Evolutionary conservation across 139 green algal genomes (phyloP).

Genomic region (Chlorella vulgaris): DNA sequence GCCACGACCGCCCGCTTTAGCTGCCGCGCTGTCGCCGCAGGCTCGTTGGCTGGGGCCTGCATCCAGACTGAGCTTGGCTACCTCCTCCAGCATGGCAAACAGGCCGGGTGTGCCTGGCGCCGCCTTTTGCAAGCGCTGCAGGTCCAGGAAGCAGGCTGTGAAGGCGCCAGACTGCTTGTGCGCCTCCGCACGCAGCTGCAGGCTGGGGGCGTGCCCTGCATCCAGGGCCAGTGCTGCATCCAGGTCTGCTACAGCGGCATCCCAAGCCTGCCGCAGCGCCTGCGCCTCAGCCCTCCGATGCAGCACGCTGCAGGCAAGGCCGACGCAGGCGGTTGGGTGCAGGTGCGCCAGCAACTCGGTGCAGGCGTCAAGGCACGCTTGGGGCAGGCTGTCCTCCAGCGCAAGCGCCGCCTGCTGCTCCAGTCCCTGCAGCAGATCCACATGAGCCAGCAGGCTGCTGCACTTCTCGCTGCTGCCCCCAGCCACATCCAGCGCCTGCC

Average conservation of each 20-base stretch:
- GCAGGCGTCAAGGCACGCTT: slow-evolving; percentile 13
- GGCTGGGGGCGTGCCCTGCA: background rate
- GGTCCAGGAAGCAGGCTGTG: slow-evolving; percentile 45
- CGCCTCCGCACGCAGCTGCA: slow-evolving; percentile 33
- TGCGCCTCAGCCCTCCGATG: slow-evolving; percentile 33
- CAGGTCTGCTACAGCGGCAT: slow-evolving; percentile 32
- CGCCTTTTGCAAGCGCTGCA: slow-evolving; percentile 41
- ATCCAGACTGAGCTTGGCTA: slow-evolving; percentile 34
- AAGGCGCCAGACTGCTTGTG: slow-evolving; percentile 27
- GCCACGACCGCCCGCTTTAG: background rate
- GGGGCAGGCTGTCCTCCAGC: slow-evolving; percentile 33
- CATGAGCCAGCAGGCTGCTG: slow-evolving; percentile 11
- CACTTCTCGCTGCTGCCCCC: slow-evolving; percentile 32
- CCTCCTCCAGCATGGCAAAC: slow-evolving; percentile 43
- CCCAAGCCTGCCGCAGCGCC: background rate
- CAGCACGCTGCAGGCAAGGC: slow-evolving; percentile 35
- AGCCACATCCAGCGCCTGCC: slow-evolving; percentile 1
- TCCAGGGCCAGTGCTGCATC: slow-evolving; percentile 21
- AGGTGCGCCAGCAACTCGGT: slow-evolving; percentile 28
- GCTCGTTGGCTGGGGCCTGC: background rate
- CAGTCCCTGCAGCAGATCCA: slow-evolving; percentile 1
- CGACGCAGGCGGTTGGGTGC: slow-evolving; percentile 19
- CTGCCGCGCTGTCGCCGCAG: background rate
- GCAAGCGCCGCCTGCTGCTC: slow-evolving; percentile 10
- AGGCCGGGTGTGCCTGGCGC: slow-evolving; percentile 39